Evolutionary conservation across 2,329 filamentous ascomycete species (phyloP), one percentile per base, ranked within the genome.

Genomic region (Hymenoscyphus scutula): DNA sequence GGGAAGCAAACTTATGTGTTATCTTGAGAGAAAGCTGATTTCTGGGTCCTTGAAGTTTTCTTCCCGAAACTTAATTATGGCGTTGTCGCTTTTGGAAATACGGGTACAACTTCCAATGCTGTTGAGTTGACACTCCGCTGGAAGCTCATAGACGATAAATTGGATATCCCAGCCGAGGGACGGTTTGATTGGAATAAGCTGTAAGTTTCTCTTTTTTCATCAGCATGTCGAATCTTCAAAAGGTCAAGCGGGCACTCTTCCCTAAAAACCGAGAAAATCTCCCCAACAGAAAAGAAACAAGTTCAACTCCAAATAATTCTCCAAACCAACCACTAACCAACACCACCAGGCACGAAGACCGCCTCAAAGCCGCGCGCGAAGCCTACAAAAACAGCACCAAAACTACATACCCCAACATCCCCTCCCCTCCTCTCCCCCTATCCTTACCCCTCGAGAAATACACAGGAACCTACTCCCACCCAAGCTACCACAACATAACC

Each of bases 41-140:
- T 23, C 19, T 13, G 10, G 19, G 5, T 4, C 23, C 11, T 5
- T 5, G 45, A n/a, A 62, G 61, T 75, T 56, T 79, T 81, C 68
- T 73, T 83, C 54, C 81, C 81, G 0, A 74, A 75, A 11, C 61
- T 76, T 23, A 71, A 76, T 5, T 82, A 75, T 64, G 79, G 78
- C 3, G 69, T 81, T 11, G 75, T 79, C 4, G 67, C 74, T 17
- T 71, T 82, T 64, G 77, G 69, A 1, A 85, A 84, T 60, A 81
- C 78, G 25, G 77, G 74, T 8, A 13, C 69, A 5, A 77, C 75
- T 2, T 77, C 77, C 2, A 79, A 78, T 54, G 63, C 64, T 2
- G 74, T 65, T 53, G 76, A 74, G 25, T 56, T 67, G 51, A 68
- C 72, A 10, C 56, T 80, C 25, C 65, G 74, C 13, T 80, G 74